Base-by-base conservation (phyloP, 2,329 filamentous ascomycete genomes). In the Juglanconis oblonga region DNA sequence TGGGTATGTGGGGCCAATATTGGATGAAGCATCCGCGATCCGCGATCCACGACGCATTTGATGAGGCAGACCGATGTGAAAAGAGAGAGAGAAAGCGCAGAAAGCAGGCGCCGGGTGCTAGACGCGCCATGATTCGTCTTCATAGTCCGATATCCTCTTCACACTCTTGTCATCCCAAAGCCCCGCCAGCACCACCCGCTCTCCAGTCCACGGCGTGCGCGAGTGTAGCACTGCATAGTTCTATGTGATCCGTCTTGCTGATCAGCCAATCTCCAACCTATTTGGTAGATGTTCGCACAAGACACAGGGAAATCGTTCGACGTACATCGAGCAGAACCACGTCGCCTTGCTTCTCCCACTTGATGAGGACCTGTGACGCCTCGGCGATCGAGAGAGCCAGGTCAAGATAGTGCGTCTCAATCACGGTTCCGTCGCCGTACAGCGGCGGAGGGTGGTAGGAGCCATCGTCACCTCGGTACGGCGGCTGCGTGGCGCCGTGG, bases 221-320 rank as follows among this genome's bases (percentile, higher is more conserved):
- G 71, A 73, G 59, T 73, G 71, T 66, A 71, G 67, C 1, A 72
- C 71, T 5, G 71, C 71, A 51, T 70, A 72, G 49, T 74, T 73
- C 70, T 73, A 53, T 1, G 29, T 1, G 13, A 8, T 3, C 52
- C 5, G 51, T 49, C 17, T 32, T n/a, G 13, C 2, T 35, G 9
- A 45, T 40, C 31, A 47, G 44, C 44, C 8, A 17, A 24, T 17
- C 5, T 17, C n/a, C 14, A 11, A 29, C 24, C 24, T 24, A 24
- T 2, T 24, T 24, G 24, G 24, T 24, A 24, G 0, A 24, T 24
- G n/a, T 29, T 6, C 42, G 3, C 42, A 14, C 42, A 5, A 44
- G n/a, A 14, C 31, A 9, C 24, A 3, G 5, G 3, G 8, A n/a
- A 31, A 47, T 4, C 11, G 29, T 33, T 11, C 29, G 24, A 60